Evolutionary conservation across 768 basidiomycete species (phyloP), one percentile per base, ranked within the genome.

Genomic region (Phlebiopsis flavidoalba): DNA sequence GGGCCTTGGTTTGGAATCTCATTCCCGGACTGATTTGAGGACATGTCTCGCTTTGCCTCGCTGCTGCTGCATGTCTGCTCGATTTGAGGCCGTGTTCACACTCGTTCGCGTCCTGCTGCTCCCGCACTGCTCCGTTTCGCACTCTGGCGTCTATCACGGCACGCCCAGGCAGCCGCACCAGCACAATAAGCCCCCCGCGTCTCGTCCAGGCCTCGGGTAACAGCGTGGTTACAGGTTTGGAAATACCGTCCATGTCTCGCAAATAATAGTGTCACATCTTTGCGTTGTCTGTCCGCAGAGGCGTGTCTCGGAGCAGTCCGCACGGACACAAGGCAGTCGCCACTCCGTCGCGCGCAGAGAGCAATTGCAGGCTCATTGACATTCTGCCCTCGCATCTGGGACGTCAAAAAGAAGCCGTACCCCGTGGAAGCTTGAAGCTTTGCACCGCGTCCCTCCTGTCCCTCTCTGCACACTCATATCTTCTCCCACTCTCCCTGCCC

Each of bases 371-470:
- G 60, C 60, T 49, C 60, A 43, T 60, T 59, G 58, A 53, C 59
- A 31, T 56, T 45, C 43, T 57, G 21, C 57, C 40, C 40, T 43
- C 40, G 17, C 12, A 43, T 49, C 57, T 62, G 57, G n/a, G 62
- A 49, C 60, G 58, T 57, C 35, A 37, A 60, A 58, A 59, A 61
- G 59, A 60, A 60, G 64, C 63, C 62, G 65, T 62, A 61, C 61
- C 63, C 66, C 67, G 67, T 65, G 65, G 65, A 63, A 67, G 64
- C 65, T 69, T 59, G 67, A 67, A 67, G 65, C 64, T 64, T 43
- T n/a, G n/a, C n/a, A 53, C 60, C 61, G 54, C 60, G 60, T 33
- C 55, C n/a, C 53, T 37, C 53, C 62, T 63, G 52, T 54, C 62
- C 58, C 62, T 63, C 60, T 36, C 24, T 59, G 53, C 60, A 59